Evolutionary conservation across 2,329 filamentous ascomycete genomes (phyloP).

Genomic region (Magnaporthiopsis incrustans): DNA sequence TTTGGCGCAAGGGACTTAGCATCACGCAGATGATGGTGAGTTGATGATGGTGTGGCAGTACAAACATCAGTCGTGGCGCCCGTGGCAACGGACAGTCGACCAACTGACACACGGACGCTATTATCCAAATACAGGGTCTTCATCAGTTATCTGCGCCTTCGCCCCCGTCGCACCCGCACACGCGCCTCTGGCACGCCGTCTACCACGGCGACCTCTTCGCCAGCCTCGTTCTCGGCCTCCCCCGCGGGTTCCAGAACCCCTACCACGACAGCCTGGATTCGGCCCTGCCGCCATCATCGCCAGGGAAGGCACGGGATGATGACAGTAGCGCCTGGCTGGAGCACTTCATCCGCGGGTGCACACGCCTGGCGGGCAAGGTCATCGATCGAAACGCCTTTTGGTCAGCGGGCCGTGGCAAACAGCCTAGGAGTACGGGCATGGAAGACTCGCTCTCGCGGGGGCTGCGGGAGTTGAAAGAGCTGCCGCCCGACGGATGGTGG

Average conservation of each 20-base stretch:
- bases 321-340: neutral
- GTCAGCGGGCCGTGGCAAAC: too few species aligned
- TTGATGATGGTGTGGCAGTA: too few species aligned
- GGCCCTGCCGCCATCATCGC: too few species aligned
- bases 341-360: neutral
- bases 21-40: neutral
- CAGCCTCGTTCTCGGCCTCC: neutral
- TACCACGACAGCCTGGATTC: neutral
- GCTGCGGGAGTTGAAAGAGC: too few species aligned
- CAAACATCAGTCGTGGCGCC: too few species aligned
- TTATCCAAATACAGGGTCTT: neutral
- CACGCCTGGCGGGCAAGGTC: neutral
- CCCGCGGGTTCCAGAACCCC: neutral
- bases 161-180: neutral
- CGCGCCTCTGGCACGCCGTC: neutral
- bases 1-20: neutral
- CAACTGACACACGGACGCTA: neutral
- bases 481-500: too few species aligned
- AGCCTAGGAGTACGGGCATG: too few species aligned
- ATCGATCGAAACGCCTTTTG: neutral
- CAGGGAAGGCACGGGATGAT: neutral
- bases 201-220: neutral
- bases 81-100: too few species aligned
- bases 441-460: too few species aligned
- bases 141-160: neutral